phyloP scores from a whole-genome alignment of 345 rosid genomes.

The Salix caprea region DNA sequence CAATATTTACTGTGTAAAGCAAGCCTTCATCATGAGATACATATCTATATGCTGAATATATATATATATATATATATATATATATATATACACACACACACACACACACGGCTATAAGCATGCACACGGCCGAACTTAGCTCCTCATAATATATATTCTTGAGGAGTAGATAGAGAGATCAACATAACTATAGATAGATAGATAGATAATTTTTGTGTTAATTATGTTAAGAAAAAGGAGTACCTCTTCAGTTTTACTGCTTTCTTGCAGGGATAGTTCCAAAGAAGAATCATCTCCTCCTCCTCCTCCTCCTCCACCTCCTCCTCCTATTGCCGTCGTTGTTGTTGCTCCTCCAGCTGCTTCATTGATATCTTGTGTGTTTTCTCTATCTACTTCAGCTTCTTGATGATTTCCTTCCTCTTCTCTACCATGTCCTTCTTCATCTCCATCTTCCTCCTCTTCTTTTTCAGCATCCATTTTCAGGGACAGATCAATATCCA shows the following conservation, averaged over 20 bases:
- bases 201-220: background rate
- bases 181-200: no score
- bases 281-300: slow-evolving; percentile 12
- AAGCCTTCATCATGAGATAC: background rate
- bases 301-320: background rate
- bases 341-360: background rate
- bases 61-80: background rate
- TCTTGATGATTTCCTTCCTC: background rate
- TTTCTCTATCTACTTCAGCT: background rate
- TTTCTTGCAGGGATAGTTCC: slow-evolving; percentile 14
- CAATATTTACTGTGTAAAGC: background rate
- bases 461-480: slow-evolving; percentile 32
- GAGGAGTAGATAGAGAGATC: background rate
- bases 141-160: background rate
- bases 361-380: background rate
- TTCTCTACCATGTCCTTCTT: background rate
- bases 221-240: no score
- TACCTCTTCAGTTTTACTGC: slow-evolving; percentile 34
- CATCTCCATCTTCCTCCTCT: background rate
- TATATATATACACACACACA: no score
- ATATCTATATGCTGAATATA: background rate
- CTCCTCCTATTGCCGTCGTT: no score
- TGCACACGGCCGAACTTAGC: background rate
- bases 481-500: slow-evolving; percentile 48
- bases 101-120: background rate